Percentiles rank a stretch among this genome's conserved stretches.
Conservation (phyloP, 2,329 filamentous ascomycete species). For the Trichoderma atrobrunneum region DNA sequence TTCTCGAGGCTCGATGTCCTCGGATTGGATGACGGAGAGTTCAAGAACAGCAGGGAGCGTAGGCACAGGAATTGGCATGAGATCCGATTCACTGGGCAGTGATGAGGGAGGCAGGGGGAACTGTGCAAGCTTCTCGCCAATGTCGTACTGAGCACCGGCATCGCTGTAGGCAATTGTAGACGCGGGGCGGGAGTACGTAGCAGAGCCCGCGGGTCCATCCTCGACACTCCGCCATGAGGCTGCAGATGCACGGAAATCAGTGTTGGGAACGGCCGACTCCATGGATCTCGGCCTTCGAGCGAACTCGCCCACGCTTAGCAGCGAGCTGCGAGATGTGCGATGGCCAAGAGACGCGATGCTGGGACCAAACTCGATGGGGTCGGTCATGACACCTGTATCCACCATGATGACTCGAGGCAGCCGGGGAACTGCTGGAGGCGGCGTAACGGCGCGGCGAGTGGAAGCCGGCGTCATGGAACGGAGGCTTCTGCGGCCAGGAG, state of each 20-base stretch:
- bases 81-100: constrained; percentile 21
- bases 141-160: constrained; percentile 50
- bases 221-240: constrained; percentile 28
- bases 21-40: constrained; percentile 44
- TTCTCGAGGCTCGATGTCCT: constrained; percentile 43
- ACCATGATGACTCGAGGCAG: constrained; percentile 56
- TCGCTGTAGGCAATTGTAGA: constrained; percentile 53
- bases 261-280: constrained; percentile 39
- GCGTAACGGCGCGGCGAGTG: constrained; percentile 42
- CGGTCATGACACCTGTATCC: constrained; percentile 60
- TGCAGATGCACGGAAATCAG: constrained; percentile 25
- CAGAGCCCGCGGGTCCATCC: constrained; percentile 18
- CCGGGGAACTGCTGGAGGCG: constrained; percentile 48
- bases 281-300: constrained; percentile 40
- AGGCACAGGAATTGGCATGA: constrained; percentile 24
- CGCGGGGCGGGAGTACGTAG: constrained; percentile 39
- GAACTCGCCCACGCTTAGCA: constrained; percentile 29
- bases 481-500: constrained; percentile 51
- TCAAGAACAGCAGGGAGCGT: constrained; percentile 40
- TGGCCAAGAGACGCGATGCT: constrained; percentile 16
- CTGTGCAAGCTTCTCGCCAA: constrained; percentile 51
- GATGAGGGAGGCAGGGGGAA: constrained; percentile 54
- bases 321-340: constrained; percentile 18
- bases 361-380: constrained; percentile 46
- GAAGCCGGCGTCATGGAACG: constrained; percentile 51